These are phyloP conservation scores for Neurospora terricola DNA, from an alignment of 495 filamentous ascomycete species.

Conservation along the genomic window DNA sequence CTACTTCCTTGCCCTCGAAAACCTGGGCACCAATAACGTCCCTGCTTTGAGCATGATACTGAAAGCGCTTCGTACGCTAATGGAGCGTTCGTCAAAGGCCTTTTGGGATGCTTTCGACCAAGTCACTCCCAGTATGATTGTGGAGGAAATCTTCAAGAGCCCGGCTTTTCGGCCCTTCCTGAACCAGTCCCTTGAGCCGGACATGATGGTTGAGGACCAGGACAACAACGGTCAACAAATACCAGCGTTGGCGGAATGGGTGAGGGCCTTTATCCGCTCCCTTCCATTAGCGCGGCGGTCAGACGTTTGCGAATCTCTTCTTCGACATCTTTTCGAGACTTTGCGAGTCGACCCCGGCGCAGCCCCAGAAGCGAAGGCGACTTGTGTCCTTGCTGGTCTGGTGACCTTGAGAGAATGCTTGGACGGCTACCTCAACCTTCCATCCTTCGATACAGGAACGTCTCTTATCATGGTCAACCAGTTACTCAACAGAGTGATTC, in stretches of 20 bases:
- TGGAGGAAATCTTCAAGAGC: conserved; percentile 68
- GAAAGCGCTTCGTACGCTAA: conserved; percentile 52
- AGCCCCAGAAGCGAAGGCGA: conserved; percentile 27
- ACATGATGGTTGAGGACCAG: conserved; percentile 43
- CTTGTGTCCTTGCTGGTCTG: conserved; percentile 37
- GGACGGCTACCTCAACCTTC: conserved; percentile 30
- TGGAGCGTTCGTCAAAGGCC: conserved; percentile 62
- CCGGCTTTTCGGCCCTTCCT: conserved; percentile 55
- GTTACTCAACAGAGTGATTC: conserved; percentile 38
- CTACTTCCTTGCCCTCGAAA: conserved; percentile 65
- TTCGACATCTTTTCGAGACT: conserved; percentile 56
- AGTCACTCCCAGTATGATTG: conserved; percentile 61
- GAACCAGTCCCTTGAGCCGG: conserved; percentile 42
- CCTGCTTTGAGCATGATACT: conserved; percentile 52
- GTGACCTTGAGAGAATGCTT: conserved; percentile 36
- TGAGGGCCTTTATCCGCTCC: conserved; percentile 63
- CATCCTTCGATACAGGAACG: conserved; percentile 33
- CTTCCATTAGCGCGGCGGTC: conserved; percentile 59
- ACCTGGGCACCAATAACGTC: conserved; percentile 51
- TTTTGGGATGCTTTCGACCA: conserved; percentile 83
- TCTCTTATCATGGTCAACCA: conserved; percentile 42
- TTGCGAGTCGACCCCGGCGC: conserved; percentile 42
- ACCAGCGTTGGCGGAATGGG: conserved; percentile 52
- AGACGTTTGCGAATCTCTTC: conserved; percentile 60
- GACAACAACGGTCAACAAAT: conserved; percentile 37